Evolutionary conservation across 768 basidiomycete genomes (phyloP).

Genomic region (Dendrothele bispora): DNA sequence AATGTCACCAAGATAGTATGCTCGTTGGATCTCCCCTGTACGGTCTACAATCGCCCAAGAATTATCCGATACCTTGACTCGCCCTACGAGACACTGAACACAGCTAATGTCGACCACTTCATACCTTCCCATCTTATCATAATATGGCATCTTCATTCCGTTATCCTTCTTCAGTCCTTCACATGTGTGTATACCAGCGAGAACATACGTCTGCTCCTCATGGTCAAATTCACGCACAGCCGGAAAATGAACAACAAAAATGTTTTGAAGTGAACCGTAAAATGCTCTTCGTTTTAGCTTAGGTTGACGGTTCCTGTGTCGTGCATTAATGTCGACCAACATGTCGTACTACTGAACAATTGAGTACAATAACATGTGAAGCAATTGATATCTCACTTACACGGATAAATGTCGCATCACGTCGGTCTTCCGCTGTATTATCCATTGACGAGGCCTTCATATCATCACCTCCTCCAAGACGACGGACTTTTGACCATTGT

Average conservation of each 20-base stretch:
- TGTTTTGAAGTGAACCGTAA: conserved; percentile 31
- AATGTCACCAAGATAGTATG: too few species aligned
- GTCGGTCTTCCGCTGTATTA: conserved; percentile 16
- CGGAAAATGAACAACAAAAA: conserved; percentile 22
- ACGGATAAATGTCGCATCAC: conserved; percentile 33
- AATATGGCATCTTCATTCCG: conserved; percentile 20
- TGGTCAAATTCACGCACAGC: background rate
- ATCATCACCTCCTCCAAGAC: conserved; percentile 27
- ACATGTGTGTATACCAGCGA: conserved; percentile 21
- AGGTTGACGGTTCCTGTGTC: background rate
- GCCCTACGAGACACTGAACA: conserved; percentile 23
- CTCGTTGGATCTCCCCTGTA: too few species aligned
- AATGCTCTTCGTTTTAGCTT: conserved; percentile 16
- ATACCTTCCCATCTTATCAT: conserved; percentile 8
- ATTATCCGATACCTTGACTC: too few species aligned
- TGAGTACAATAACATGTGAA: background rate
- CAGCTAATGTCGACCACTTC: conserved; percentile 23
- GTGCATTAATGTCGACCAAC: conserved; percentile 27
- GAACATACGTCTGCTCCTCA: conserved; percentile 20
- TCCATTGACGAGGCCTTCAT: conserved; percentile 18
- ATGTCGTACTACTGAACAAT: conserved; percentile 28
- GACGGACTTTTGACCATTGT: too few species aligned
- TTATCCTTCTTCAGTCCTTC: conserved; percentile 6
- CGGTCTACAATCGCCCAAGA: too few species aligned
- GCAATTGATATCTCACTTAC: conserved; percentile 17